Evolutionary conservation across 106 monocot species (phyloP).

Genomic region (Allium sativum): DNA sequence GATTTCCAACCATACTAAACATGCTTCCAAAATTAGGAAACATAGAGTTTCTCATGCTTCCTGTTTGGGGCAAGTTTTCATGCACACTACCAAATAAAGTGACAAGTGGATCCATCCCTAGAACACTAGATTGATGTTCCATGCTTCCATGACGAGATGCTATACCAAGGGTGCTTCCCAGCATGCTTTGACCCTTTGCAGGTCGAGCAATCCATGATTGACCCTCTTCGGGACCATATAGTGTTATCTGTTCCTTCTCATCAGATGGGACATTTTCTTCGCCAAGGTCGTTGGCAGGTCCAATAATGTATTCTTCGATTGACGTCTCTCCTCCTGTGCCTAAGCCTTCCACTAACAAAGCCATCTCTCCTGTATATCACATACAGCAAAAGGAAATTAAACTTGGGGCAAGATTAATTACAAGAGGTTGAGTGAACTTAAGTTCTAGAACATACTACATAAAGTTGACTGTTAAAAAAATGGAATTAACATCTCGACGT

Average conservation of each 20-base stretch:
- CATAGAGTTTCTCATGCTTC: conserved; percentile 53
- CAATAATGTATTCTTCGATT: conserved; percentile 69
- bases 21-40: conserved; percentile 73
- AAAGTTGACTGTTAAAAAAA: too few relatives aligned
- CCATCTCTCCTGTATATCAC: conserved; percentile 52
- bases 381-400: neutral
- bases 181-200: conserved; percentile 35
- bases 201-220: conserved; percentile 62
- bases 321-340: conserved; percentile 44
- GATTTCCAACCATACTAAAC: conserved; percentile 53
- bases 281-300: conserved; percentile 36
- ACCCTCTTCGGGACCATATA: conserved; percentile 58
- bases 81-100: conserved; percentile 74
- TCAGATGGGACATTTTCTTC: conserved; percentile 21
- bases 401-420: too few relatives aligned
- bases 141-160: conserved; percentile 53
- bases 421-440: too few relatives aligned
- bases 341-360: conserved; percentile 61
- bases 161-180: too few relatives aligned
- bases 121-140: conserved; percentile 18
- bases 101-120: conserved; percentile 54
- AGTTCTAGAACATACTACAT: too few relatives aligned
- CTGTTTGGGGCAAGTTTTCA: conserved; percentile 41
- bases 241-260: conserved; percentile 37
- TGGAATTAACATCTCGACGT: too few relatives aligned